Conservation (phyloP, 2,329 filamentous ascomycete species). For the Balansia obtecta region DNA sequence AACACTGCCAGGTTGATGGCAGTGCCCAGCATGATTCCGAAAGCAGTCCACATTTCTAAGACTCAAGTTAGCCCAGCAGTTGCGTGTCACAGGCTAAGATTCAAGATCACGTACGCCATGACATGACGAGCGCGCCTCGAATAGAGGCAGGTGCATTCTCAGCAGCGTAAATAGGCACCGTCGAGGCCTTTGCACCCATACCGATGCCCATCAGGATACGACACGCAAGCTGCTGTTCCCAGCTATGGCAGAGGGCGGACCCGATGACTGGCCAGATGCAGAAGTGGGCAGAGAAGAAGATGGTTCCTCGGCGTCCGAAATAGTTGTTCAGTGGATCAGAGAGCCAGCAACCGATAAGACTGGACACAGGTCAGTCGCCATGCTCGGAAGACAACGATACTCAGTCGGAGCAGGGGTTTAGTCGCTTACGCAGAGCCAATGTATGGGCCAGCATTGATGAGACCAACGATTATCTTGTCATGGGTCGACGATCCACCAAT, state of each 20-base stretch:
- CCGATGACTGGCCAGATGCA: constrained; percentile 52
- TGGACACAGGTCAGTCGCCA: constrained; percentile 9
- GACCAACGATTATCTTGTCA: constrained; percentile 42
- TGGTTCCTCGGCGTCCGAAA: constrained; percentile 32
- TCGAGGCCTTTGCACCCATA: constrained; percentile 53
- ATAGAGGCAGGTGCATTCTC: constrained; percentile 58
- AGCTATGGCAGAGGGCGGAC: constrained; percentile 51
- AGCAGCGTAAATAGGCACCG: constrained; percentile 61
- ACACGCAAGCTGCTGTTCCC: constrained; percentile 54
- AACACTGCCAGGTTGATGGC: constrained; percentile 22
- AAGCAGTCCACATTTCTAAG: constrained; percentile 50
- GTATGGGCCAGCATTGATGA: constrained; percentile 48
- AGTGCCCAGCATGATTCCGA: constrained; percentile 35
- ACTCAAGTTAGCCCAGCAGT: not conserved
- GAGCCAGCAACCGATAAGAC: constrained; percentile 45
- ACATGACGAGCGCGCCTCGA: constrained; percentile 68
- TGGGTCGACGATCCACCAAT: constrained; percentile 19
- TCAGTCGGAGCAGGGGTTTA: constrained; percentile 13
- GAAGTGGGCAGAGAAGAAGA: constrained; percentile 65
- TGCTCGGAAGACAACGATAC: too few species aligned
- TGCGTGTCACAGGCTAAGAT: not conserved
- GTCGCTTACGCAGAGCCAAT: constrained; percentile 29
- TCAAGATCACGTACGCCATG: constrained; percentile 38
- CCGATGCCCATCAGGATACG: constrained; percentile 58
- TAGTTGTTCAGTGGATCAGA: constrained; percentile 47